Evolutionary conservation across 345 rosid genomes (phyloP).

Genomic region (Eucalyptus curtisii): DNA sequence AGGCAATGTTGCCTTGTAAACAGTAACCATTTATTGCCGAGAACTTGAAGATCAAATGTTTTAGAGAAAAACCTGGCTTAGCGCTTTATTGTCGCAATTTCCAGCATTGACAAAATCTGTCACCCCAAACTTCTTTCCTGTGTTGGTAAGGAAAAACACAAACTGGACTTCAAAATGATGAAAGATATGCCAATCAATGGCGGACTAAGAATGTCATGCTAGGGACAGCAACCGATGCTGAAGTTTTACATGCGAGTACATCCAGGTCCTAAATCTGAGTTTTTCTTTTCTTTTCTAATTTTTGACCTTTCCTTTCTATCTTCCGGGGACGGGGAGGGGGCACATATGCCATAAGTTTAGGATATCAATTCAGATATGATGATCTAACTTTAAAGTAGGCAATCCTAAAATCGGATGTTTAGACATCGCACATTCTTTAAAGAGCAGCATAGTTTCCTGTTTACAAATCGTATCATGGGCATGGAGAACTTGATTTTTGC

Average conservation of each 20-base stretch:
- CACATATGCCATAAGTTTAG: neutral
- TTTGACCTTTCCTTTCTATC: neutral
- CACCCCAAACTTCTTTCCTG: slow-evolving; percentile 66
- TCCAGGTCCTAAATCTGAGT: neutral
- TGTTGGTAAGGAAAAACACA: neutral
- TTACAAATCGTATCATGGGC: neutral
- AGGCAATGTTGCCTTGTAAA: neutral
- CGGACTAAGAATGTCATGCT: neutral
- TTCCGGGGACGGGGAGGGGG: neutral
- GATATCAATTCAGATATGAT: neutral
- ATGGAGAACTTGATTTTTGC: neutral
- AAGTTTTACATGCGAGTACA: neutral
- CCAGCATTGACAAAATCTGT: slow-evolving; percentile 58
- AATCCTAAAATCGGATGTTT: neutral
- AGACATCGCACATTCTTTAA: neutral
- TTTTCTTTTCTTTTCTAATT: neutral
- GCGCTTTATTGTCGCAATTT: slow-evolving; percentile 28
- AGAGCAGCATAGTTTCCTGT: neutral
- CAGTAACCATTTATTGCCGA: neutral
- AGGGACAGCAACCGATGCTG: neutral
- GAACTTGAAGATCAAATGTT: neutral
- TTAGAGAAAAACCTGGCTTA: slow-evolving; percentile 41
- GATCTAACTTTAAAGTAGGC: neutral
- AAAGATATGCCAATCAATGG: neutral
- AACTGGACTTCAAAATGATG: neutral